Conservation (phyloP, 2,329 filamentous ascomycete species). For the Setomelanomma holmii region DNA sequence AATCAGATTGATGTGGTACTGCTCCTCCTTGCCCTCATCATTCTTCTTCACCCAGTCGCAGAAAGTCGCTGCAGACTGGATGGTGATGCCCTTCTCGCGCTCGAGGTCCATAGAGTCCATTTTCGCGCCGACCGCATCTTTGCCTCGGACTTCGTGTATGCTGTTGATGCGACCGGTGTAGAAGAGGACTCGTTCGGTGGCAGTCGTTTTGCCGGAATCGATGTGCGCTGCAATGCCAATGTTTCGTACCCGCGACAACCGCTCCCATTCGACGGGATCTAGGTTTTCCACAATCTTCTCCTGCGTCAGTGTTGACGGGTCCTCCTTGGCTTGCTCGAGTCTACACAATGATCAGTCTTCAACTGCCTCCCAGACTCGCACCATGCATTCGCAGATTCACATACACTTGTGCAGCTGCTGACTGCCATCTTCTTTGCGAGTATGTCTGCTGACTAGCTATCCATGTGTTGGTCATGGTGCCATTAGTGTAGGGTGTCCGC, state of each 20-base stretch:
- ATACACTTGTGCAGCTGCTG: constrained; percentile 47
- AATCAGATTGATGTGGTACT: constrained; percentile 97
- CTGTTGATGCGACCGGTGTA: constrained; percentile 97
- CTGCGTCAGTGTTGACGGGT: constrained; percentile 65
- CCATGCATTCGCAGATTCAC: constrained; percentile 17
- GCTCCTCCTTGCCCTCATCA: constrained; percentile 77
- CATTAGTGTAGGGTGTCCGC: constrained; percentile 37
- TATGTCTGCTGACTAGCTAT: constrained; percentile 28
- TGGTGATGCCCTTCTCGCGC: constrained; percentile 97
- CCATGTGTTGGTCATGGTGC: constrained; percentile 38
- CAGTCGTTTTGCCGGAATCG: constrained; percentile 97
- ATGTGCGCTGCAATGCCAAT: constrained; percentile 99
- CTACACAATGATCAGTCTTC: constrained; percentile 35
- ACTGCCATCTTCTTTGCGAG: constrained; percentile 46
- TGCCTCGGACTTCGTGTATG: constrained; percentile 95
- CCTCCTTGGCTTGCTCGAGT: constrained; percentile 62
- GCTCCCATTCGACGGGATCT: constrained; percentile 76
- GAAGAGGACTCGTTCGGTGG: constrained; percentile 94
- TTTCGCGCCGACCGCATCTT: constrained; percentile 94
- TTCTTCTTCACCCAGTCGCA: constrained; percentile 91
- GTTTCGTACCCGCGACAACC: constrained; percentile 85
- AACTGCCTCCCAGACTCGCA: constrained; percentile 11
- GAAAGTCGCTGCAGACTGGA: constrained; percentile 97
- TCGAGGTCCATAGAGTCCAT: constrained; percentile 99
- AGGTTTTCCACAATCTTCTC: constrained; percentile 79